Base-by-base conservation (phyloP, 805 yeast genomes). In the Candida chauliodis region DNA sequence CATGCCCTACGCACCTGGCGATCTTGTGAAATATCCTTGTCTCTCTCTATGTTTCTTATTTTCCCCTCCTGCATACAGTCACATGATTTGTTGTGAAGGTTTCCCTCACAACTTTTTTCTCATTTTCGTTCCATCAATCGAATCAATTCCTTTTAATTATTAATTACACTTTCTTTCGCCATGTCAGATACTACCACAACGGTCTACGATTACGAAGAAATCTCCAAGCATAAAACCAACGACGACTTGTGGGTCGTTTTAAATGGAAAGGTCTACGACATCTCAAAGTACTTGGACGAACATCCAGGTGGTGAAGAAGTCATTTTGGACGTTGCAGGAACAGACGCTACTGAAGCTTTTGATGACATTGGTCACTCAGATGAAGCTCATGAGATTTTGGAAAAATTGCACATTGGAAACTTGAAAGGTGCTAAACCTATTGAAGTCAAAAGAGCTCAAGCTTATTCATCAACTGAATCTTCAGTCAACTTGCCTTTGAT, bases 311-410 rank as follows among this genome's bases (percentile, higher is more conserved):
- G 74, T 37, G 73, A 69, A 49, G 74, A 68, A 52, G 73, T 69
- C 34, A 55, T 68, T 38, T 55, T 58, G 34, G 74, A 69, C 48
- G 56, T 53, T 37, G 73, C 71, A 17, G 73, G 73, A 20, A 52
- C 56, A 11, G 73, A 68, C 48, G 71, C 72, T 37, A 69, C 73
- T 35, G 73, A 66, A 49, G 72, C 69, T 2, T 69, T 68, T 46
- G 60, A 68, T 49, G 96, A 88, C 56, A 90, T 93, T 58, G 99
- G 99, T 24, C 99, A 93, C 67, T 88, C 98, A 24, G 97, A 90
- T 46, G 96, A 90, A 50, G 98, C 99, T 28, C 79, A 81, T 51
- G 93, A 83, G 52, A 71, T 83, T 50, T 70, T 93, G 53, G 71
- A 66, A 31, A 78, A 75, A 28, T 67, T 88, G 56, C 69, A 75